Evolutionary conservation across 805 yeast genomes (phyloP), one percentile per base, ranked within the genome.

Genomic region (Lipomyces yamanashiensis): DNA sequence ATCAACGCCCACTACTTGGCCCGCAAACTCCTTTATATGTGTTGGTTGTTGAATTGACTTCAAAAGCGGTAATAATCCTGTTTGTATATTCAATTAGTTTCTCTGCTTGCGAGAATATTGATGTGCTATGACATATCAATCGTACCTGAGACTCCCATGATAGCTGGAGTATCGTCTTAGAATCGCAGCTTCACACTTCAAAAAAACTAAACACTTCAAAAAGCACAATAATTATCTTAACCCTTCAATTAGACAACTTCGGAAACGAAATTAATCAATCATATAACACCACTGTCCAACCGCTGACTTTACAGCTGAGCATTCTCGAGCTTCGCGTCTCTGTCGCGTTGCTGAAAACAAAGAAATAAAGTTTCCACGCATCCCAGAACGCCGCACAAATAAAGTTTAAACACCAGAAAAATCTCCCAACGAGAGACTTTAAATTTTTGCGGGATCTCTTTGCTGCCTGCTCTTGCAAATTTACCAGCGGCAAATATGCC

Each of bases 1-100:
- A 73, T 95, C 99, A n/a, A 95, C 87, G 0, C 96, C 99, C 15
- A 71, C 58, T 10, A 55, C 67, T 44, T 87, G 81, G 0, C 97
- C 97, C 13, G 85, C 76, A 74, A 85, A 90, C 41, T 82, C 77
- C 60, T 82, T 81, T 52, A 92, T 76, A 1, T 87, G 76, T 1
- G 84, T 81, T 0, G 82, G 80, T 58, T 82, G 81, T 71, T 89
- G 95, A 48, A 90, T 87, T 36, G 88, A 85, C 73, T 89, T 90
- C 66, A 93, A 79, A 61, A 84, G 84, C n/a, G 89, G 92, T 39
- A 91, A 83, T 28, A 93, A 80, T 0, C 97, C 97, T 33, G 23
- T 2, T n/a, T 15, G 23, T 51, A 47, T 33, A 15, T 37, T 17
- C 36, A 7, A 6, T 7, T 15, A 33, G 19, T 6, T 17, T 12